phyloP scores from a whole-genome alignment of 176 grass and related monocot species.

The Oryza coarctata region DNA sequence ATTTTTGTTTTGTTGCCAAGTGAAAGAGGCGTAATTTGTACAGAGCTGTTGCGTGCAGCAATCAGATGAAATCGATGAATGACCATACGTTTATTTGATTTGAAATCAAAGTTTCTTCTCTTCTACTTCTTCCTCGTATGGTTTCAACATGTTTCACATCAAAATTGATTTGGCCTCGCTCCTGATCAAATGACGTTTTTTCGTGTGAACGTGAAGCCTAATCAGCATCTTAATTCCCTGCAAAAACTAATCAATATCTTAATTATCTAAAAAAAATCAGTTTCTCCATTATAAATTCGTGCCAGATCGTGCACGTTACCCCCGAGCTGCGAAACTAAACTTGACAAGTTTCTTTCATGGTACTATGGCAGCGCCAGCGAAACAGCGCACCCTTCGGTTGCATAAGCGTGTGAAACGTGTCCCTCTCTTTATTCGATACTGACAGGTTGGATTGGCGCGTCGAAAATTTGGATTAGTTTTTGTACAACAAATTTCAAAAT shows the following conservation, averaged over 20 bases:
- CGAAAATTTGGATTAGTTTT: not conserved
- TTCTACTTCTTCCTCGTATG: not conserved
- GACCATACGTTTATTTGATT: constrained; percentile 10
- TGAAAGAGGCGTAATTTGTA: not conserved
- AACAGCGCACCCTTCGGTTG: not conserved
- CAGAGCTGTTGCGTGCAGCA: not conserved
- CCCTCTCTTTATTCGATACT: not conserved
- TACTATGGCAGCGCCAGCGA: not conserved
- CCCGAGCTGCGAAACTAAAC: not conserved
- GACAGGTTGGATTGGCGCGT: not conserved
- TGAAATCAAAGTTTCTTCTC: not conserved
- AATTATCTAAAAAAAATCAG: not conserved
- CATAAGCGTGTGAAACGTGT: not conserved
- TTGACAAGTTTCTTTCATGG: not conserved
- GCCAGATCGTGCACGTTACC: constrained; percentile 10
- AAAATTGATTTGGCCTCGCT: too few species aligned
- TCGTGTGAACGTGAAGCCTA: not conserved
- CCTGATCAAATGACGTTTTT: not conserved
- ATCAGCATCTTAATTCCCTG: not conserved
- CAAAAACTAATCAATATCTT: not conserved
- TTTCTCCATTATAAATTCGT: not conserved
- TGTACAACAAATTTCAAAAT: too few species aligned
- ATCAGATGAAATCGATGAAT: not conserved
- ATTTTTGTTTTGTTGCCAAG: not conserved
- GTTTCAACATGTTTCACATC: not conserved